Conservation (phyloP, 192 early-diverging fungal genomes). For the Umbelopsis sp. region DNA sequence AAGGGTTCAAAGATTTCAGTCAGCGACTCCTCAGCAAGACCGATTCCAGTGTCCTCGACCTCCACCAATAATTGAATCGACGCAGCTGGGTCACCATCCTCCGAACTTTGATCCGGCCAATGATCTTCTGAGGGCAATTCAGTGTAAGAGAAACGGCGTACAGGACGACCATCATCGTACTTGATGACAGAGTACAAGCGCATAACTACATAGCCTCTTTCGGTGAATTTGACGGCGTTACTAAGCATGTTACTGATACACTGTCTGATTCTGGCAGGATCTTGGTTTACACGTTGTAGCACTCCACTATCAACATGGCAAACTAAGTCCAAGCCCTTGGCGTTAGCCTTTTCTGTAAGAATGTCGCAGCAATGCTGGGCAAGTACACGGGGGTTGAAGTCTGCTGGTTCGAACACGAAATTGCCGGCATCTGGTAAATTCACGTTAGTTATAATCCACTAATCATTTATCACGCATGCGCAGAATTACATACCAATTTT, state of each 20-base stretch:
- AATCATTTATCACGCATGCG: neutral
- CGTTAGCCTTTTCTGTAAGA: slow-evolving; percentile 6
- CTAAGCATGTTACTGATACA: slow-evolving; percentile 16
- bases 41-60: slow-evolving; percentile 77
- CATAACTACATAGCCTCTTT: neutral
- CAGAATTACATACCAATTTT: neutral
- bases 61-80: slow-evolving; percentile 49
- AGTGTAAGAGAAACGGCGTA: neutral
- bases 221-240: slow-evolving; percentile 16
- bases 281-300: slow-evolving; percentile 24
- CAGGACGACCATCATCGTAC: neutral
- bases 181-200: neutral
- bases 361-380: slow-evolving; percentile 18
- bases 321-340: slow-evolving; percentile 14
- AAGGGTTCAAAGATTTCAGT: slow-evolving; percentile 73
- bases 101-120: neutral
- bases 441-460: too few relatives aligned
- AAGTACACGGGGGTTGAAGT: slow-evolving; percentile 25
- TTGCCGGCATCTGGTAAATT: neutral
- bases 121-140: neutral
- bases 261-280: slow-evolving; percentile 4
- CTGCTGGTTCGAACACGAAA: neutral
- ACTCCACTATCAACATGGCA: slow-evolving; percentile 23
- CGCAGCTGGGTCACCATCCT: neutral
- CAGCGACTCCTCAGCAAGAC: slow-evolving; percentile 67